phyloP scores from a whole-genome alignment of 2,329 filamentous ascomycete genomes.

The Neocatenulostroma microsporum region DNA sequence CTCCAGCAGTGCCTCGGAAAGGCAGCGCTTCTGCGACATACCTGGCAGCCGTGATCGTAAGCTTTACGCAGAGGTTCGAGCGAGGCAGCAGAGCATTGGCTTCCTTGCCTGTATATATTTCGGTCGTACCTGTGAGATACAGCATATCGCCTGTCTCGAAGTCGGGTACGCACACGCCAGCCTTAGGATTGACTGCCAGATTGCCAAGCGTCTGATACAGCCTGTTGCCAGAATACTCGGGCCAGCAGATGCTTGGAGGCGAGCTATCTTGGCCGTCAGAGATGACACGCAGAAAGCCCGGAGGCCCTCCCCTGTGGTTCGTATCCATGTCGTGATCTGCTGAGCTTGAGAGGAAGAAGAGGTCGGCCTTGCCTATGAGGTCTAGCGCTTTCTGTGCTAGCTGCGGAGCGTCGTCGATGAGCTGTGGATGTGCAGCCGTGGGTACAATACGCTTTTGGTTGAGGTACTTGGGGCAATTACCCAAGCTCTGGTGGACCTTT shows the following conservation, averaged over 20 bases:
- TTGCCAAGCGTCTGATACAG: conserved; percentile 81
- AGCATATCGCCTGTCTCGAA: conserved; percentile 65
- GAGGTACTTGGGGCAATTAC: conserved; percentile 83
- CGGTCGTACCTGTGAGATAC: conserved; percentile 62
- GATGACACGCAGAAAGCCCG: conserved; percentile 64
- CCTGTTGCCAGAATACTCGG: conserved; percentile 78
- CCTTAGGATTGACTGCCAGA: conserved; percentile 55
- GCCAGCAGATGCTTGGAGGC: conserved; percentile 57
- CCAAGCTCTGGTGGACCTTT: conserved; percentile 61
- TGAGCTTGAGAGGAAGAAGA: conserved; percentile 69
- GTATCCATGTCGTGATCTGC: conserved; percentile 65
- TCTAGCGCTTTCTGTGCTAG: conserved; percentile 50
- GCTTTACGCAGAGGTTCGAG: conserved; percentile 63
- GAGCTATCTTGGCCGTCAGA: conserved; percentile 40
- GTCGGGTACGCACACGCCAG: conserved; percentile 66
- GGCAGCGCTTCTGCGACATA: conserved; percentile 59
- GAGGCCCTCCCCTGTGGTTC: conserved; percentile 68
- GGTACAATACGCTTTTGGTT: conserved; percentile 61
- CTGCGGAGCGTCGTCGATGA: conserved; percentile 41
- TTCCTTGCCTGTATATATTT: conserved; percentile 57
- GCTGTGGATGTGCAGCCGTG: conserved; percentile 46
- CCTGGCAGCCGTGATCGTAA: conserved; percentile 54
- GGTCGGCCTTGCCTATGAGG: conserved; percentile 57
- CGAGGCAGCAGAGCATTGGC: conserved; percentile 58
- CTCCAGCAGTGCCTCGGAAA: conserved; percentile 55